Evolutionary conservation across 2,329 filamentous ascomycete genomes (phyloP), one percentile per base, ranked within the genome.

Genomic region (Penicillium crustosum): DNA sequence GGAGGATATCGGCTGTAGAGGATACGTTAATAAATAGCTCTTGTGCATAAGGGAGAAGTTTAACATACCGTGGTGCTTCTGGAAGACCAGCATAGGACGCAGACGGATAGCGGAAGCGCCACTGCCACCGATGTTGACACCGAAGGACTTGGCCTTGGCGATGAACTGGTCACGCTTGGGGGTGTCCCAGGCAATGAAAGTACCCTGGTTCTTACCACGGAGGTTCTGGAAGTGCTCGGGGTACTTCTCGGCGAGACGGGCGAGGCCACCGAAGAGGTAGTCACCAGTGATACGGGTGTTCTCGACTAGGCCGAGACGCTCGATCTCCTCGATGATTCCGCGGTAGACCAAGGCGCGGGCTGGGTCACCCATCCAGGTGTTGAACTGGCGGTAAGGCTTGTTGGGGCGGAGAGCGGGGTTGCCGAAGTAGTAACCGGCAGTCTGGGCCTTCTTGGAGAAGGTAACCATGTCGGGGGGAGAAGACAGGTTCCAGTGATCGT

Each of bases 291-390:
- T 77, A 36, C 90, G 89, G 2, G 93, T 96, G 77, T 91, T 82
- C 71, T 85, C 81, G 51, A 96, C 90, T n/a, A 96, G 83, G 68
- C 89, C 84, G 57, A 90, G 81, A 50, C 86, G 81, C 76, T 91
- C 81, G 56, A 96, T 87, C 79, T 96, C 91, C 58, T 89, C 78
- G 71, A 93, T 85, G 78, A 96, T 96, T 70, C 86, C 89, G 62
- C 89, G 86, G 87, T 95, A 96, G 65, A 96, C 83, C 59, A 96
- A 80, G 17, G 89, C 91, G 59, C 91, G 87, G 15, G 89, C 88
- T 17, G 92, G 92, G 78, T 96, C 92, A 69, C 92, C 92, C 89
- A 96, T 95, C 92, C 92, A 96, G 49, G 91, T 96, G 83, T 96
- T 96, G 83, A 96, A 96, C 78, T 96, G 92, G 61, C 92, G 88